A percentile compares a stretch with the other conserved stretches of the same genome.
Evolutionary conservation across 176 grass and related monocot species (phyloP).

Genomic region (Triticum dicoccoides): DNA sequence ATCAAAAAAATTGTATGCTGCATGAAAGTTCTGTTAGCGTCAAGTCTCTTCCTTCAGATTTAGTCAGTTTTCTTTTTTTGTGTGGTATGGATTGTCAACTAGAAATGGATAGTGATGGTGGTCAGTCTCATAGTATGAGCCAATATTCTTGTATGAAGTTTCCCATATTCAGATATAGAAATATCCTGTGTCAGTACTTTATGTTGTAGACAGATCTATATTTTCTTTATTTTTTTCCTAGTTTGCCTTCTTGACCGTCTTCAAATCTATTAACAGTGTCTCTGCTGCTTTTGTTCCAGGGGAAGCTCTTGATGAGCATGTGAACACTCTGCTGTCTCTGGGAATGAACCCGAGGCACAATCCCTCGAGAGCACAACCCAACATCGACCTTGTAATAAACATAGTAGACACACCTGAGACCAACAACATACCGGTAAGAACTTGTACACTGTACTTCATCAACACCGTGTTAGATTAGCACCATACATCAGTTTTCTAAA

Average conservation of each 20-base stretch:
- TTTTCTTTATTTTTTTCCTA: not conserved
- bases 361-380: not conserved
- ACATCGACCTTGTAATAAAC: constrained; percentile 16
- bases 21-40: constrained; percentile 8
- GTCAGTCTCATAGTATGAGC: not conserved
- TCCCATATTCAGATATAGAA: constrained; percentile 7
- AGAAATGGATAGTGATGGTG: not conserved
- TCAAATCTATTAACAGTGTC: not conserved
- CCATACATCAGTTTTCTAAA: not conserved
- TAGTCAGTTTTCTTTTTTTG: not conserved
- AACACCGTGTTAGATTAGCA: not conserved
- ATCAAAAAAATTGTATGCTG: not conserved
- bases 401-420: constrained; percentile 26
- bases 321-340: constrained; percentile 45
- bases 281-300: constrained; percentile 32
- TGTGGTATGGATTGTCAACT: not conserved
- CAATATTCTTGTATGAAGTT: not conserved
- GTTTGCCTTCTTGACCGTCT: not conserved
- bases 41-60: not conserved
- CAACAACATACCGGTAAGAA: constrained; percentile 6
- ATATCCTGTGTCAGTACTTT: not conserved
- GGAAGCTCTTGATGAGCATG: constrained; percentile 51
- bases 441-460: not conserved
- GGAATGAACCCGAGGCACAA: constrained; percentile 40
- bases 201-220: not conserved